Evolutionary conservation across 345 rosid species (phyloP), one percentile per base, ranked within the genome.

Genomic region (Theobroma cacao): DNA sequence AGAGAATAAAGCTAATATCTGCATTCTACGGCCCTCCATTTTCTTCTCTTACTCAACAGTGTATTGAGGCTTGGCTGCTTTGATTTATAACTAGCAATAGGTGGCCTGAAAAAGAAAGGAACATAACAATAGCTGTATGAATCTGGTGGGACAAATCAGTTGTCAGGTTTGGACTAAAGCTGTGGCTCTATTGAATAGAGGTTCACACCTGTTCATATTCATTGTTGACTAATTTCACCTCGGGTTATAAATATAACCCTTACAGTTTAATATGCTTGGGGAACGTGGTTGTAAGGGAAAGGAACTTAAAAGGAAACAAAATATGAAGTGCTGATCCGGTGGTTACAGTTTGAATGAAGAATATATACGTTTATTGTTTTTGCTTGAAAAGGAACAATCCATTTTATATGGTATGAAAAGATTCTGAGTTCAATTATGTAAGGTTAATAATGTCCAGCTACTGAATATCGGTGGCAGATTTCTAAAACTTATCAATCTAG

Each of bases 11-110:
- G 70, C 65, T 18, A 76, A 7, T 14, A 77, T 68, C 11, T 74
- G 72, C 6, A 76, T 31, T 64, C 75, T 77, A 65, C 50, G 45
- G 52, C 53, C 69, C 55, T 33, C 79, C 81, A 80, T 75, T 36
- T 14, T 40, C 26, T 26, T 18, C 28, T 36, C 17, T 4, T 9
- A 34, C 45, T 17, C 72, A 20, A 63, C 24, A 36, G 7, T 64
- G 69, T 36, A 36, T 5, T 66, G 20, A 66, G n/a, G 5, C 5
- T n/a, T 66, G 28, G 33, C 33, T 24, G 58, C 18, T 4, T 58
- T 77, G n/a, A n/a, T n/a, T 72, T 61, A n/a, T 33, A 40, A 55
- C 6, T 7, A 22, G 14, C 64, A 33, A 40, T 6, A 69, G 26
- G 4, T 38, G 36, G 17, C 58, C 24, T 56, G 40, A 52, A 78